Evolutionary conservation across 306 rosid genomes (phyloP).

Genomic region (Lablab purpureus): DNA sequence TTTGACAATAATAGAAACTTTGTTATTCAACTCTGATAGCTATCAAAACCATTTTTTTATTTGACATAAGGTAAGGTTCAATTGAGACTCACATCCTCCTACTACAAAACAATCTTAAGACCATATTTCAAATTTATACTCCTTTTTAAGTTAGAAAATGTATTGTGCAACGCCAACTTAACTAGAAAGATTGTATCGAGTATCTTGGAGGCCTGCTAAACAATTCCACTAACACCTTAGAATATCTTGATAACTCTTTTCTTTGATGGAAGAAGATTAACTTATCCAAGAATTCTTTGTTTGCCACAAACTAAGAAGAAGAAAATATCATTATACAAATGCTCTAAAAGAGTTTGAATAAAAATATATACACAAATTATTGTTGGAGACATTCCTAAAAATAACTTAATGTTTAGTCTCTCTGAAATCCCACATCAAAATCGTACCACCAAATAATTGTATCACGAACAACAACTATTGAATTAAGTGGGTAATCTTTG

Average conservation of each 20-base stretch:
- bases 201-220: constrained; percentile 65
- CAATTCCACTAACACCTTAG: constrained; percentile 57
- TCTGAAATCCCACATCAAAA: background rate
- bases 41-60: background rate
- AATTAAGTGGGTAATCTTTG: no score
- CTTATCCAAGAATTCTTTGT: constrained; percentile 60
- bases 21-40: background rate
- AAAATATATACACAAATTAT: constrained; percentile 82
- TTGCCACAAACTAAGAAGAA: constrained; percentile 15
- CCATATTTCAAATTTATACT: background rate
- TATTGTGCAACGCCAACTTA: background rate
- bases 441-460: background rate
- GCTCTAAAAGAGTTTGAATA: background rate
- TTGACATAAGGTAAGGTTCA: background rate
- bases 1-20: background rate
- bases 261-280: constrained; percentile 67
- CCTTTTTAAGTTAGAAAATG: constrained; percentile 5
- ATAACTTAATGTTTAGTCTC: no score
- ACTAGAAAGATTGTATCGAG: background rate
- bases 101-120: background rate
- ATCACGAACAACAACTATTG: constrained; percentile 14
- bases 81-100: background rate
- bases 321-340: constrained; percentile 14
- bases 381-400: constrained; percentile 88
- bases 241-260: constrained; percentile 66